Evolutionary conservation across 108 stramenopile species (phyloP).

Genomic region (Schizochytrium sp.): DNA sequence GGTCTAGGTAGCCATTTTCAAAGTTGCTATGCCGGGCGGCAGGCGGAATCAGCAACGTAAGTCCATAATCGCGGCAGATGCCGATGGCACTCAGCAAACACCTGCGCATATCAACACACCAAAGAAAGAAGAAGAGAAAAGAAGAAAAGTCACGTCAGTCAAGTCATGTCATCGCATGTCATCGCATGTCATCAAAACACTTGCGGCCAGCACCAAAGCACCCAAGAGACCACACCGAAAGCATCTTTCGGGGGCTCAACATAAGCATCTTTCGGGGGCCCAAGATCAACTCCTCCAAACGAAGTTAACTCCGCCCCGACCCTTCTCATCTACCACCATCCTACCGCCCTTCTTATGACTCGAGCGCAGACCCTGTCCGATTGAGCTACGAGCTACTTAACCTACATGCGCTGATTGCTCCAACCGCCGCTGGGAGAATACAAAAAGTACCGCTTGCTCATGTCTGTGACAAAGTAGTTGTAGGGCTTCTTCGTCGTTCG

Average conservation of each 20-base stretch:
- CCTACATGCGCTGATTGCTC: conserved; percentile 1
- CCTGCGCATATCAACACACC: neutral
- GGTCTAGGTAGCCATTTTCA: neutral
- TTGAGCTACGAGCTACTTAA: neutral
- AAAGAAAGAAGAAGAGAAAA: neutral
- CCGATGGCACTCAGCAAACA: neutral
- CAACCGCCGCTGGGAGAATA: neutral
- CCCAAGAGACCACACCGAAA: too few species aligned
- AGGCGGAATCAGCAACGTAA: neutral
- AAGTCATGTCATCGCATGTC: too few species aligned
- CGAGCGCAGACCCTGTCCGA: too few species aligned
- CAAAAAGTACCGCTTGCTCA: conserved; percentile 6
- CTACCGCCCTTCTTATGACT: too few species aligned
- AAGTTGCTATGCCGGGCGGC: neutral
- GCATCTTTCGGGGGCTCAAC: too few species aligned
- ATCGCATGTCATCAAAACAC: too few species aligned
- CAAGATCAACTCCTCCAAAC: too few species aligned
- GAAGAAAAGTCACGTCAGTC: neutral
- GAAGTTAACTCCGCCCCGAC: too few species aligned
- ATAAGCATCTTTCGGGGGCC: too few species aligned
- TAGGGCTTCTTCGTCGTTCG: neutral
- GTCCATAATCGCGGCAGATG: neutral
- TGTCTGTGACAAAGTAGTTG: neutral
- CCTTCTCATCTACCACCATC: too few species aligned
- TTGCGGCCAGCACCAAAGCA: too few species aligned